Conservation (phyloP, 1,284 basidiomycete species). For the Cutaneotrichosporon dermatis region DNA sequence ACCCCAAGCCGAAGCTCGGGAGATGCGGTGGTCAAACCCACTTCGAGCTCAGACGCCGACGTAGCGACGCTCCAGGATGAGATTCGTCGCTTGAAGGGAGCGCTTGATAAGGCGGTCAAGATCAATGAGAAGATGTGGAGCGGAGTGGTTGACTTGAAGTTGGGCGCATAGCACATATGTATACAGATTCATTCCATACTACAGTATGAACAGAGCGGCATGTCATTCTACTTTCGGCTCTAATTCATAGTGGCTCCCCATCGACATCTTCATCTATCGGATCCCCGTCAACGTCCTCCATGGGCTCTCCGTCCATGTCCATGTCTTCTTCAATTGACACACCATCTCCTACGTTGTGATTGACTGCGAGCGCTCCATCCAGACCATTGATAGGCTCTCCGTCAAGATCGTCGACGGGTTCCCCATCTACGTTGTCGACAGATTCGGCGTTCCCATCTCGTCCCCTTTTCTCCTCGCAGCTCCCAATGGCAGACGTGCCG, state of each 20-base stretch:
- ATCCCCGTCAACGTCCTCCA: conserved; percentile 11
- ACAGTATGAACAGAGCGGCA: background rate
- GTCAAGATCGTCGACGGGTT: conserved; percentile 45
- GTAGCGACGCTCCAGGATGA: conserved; percentile 63
- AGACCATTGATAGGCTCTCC: conserved; percentile 48
- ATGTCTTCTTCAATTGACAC: too few relatives aligned
- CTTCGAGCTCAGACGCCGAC: background rate
- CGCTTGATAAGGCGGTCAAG: conserved; percentile 72
- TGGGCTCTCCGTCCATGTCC: background rate
- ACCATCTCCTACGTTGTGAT: too few relatives aligned
- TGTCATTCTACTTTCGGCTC: too few relatives aligned
- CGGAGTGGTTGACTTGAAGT: conserved; percentile 53
- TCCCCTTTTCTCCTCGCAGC: background rate
- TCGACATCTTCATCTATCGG: conserved; percentile 4
- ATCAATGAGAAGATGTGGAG: conserved; percentile 90
- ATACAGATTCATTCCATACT: background rate
- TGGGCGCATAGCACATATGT: conserved; percentile 11
- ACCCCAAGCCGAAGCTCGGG: background rate
- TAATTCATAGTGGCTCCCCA: background rate
- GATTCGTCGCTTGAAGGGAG: conserved; percentile 59
- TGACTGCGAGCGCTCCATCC: conserved; percentile 52
- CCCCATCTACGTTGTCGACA: conserved; percentile 48
- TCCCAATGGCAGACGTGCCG: background rate
- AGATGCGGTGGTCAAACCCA: background rate
- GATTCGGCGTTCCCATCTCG: conserved; percentile 19